A percentile compares a stretch with the other conserved stretches of the same genome.
Evolutionary conservation across 805 yeast genomes (phyloP).

Genomic region (Kazachstania bromeliacearum): DNA sequence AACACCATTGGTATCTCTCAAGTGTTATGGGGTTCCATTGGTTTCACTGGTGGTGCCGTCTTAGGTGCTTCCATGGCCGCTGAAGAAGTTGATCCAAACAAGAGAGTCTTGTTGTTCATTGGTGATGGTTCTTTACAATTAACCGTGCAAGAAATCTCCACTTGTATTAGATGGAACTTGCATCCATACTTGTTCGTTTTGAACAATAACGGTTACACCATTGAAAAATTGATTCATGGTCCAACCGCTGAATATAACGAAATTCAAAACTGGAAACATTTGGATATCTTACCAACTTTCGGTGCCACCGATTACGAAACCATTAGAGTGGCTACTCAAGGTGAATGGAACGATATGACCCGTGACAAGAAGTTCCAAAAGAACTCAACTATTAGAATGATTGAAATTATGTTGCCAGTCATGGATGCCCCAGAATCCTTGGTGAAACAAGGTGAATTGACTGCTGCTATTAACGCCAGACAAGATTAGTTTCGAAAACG

Average conservation of each 20-base stretch:
- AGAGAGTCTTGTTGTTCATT: constrained; percentile 4
- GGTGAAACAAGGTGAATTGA: constrained; percentile 54
- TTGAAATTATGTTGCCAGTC: constrained; percentile 57
- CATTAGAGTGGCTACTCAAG: constrained; percentile 41
- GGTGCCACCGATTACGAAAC: constrained; percentile 19
- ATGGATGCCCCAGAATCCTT: constrained; percentile 63
- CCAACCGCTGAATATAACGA: constrained; percentile 6
- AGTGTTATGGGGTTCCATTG: constrained; percentile 7
- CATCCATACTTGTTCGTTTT: constrained; percentile 6
- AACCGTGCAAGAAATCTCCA: constrained; percentile 6
- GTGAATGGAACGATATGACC: constrained; percentile 47
- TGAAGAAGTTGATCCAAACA: constrained; percentile 6
- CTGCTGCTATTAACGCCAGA: constrained; percentile 38
- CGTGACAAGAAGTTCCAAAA: constrained; percentile 38
- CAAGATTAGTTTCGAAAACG: constrained; percentile 28
- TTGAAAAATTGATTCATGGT: constrained; percentile 6
- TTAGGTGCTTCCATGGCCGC: constrained; percentile 5
- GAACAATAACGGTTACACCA: constrained; percentile 6
- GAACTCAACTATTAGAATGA: constrained; percentile 50
- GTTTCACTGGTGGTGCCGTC: constrained; percentile 7
- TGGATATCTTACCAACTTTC: constrained; percentile 3
- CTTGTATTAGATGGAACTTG: constrained; percentile 4
- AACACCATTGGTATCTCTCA: constrained; percentile 4
- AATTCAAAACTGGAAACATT: constrained; percentile 5
- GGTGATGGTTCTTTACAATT: constrained; percentile 7